Evolutionary conservation across 2,329 filamentous ascomycete genomes (phyloP), one percentile per base, ranked within the genome.

Genomic region (Whalleya microplaca): DNA sequence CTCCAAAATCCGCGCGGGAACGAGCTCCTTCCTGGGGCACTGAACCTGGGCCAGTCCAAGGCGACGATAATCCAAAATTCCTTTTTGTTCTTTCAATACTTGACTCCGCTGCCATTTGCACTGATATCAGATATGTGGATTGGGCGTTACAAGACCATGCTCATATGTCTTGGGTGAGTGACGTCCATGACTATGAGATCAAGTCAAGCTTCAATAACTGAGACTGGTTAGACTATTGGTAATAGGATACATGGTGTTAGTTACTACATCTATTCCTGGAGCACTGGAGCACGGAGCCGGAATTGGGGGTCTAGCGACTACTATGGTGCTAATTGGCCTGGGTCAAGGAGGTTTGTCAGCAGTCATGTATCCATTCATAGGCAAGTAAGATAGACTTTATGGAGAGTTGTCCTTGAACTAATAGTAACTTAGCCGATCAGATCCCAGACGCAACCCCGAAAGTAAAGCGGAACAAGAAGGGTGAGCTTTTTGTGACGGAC

Each of bases 71-170:
- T 53, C 44, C 45, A 53, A 5, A 53, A 48, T 53, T 45, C 40
- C 2, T 53, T 44, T 37, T 14, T 53, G 45, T 53, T 48, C 18
- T 53, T 53, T 21, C 18, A 44, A 16, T 53, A 48, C 14, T 20
- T 53, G 18, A 53, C 23, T 4, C 23, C 23, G n/a, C 7, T 57
- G 2, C 41, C 16, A 3, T 57, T 53, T 21, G 50, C 55, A 1
- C 1, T 57, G 19, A 12, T 57, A 27, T 57, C 50, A 18, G 55
- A 53, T 20, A 21, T 14, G 5, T 57, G 14, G 14, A 14, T 57
- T n/a, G 55, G 50, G 2, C 55, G 55, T 3, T 44, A 57, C 42
- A 49, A 50, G 18, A 53, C 49, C 18, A 53, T 57, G 45, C 21
- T 57, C 18, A 42, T 53, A 16, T 46, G 55, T 18, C 40, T 51